These are phyloP conservation scores for Asterella californica DNA, from an alignment of 225 moss, liverwort and hornwort species.

Conservation along the genomic window DNA sequence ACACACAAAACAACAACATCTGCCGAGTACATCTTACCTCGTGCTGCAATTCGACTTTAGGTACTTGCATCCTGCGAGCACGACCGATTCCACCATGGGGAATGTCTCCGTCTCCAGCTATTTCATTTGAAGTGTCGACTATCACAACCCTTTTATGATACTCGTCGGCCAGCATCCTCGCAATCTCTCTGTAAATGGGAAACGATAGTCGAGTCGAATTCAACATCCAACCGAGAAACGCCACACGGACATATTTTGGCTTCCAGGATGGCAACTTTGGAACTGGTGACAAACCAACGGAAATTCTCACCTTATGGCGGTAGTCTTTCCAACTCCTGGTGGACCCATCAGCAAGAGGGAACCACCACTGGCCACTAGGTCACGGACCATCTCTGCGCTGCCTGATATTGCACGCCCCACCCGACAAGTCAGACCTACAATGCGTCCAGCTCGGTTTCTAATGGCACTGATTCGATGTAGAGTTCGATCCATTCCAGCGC, in stretches of 20 bases:
- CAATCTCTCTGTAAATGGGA: constrained; percentile 61
- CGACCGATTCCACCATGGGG: constrained; percentile 85
- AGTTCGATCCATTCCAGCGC: constrained; percentile 91
- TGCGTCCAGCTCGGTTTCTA: constrained; percentile 75
- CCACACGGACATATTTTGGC: background rate
- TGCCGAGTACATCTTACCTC: constrained; percentile 48
- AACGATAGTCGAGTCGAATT: background rate
- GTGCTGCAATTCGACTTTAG: constrained; percentile 86
- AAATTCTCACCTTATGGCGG: constrained; percentile 71
- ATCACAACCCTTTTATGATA: constrained; percentile 85
- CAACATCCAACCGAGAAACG: background rate
- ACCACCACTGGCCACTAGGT: constrained; percentile 71
- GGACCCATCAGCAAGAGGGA: constrained; percentile 96
- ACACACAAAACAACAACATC: background rate
- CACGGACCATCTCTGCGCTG: constrained; percentile 93
- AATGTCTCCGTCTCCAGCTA: constrained; percentile 94
- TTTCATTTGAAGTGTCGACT: constrained; percentile 96
- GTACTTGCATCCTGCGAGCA: constrained; percentile 97
- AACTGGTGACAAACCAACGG: background rate
- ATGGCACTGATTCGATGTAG: constrained; percentile 94
- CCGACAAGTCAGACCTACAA: constrained; percentile 90
- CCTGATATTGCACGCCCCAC: constrained; percentile 83
- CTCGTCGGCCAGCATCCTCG: constrained; percentile 90
- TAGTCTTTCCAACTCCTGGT: constrained; percentile 96
- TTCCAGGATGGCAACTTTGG: background rate